These are phyloP conservation scores for Cutaneotrichosporon sp. DNA, from an alignment of 1,284 basidiomycete genomes.

Conservation along the genomic window DNA sequence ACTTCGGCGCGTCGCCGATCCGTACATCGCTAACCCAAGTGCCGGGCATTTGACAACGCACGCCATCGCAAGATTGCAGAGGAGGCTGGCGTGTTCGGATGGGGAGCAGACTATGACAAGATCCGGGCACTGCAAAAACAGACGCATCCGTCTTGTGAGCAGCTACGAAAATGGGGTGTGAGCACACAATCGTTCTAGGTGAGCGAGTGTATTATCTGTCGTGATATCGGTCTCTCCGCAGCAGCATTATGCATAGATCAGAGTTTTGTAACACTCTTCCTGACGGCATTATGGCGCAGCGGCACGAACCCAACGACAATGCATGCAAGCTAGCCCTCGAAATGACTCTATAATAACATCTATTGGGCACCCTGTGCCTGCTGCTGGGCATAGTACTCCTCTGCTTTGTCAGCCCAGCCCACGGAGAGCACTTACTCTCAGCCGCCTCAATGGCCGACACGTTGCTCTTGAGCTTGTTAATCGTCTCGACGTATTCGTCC, in stretches of 20 bases:
- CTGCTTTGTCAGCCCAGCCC: neutral
- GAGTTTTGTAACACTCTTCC: no score
- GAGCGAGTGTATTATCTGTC: no score
- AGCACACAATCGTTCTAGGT: constrained; percentile 14
- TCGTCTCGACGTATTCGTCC: constrained; percentile 58
- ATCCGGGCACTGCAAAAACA: constrained; percentile 35
- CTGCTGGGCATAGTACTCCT: constrained; percentile 11
- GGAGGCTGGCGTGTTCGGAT: constrained; percentile 77
- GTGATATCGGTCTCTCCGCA: neutral
- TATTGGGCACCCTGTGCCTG: neutral
- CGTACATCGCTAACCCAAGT: constrained; percentile 20
- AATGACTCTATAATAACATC: neutral
- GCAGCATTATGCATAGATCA: no score
- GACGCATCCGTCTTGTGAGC: constrained; percentile 60
- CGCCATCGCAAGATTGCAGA: constrained; percentile 57
- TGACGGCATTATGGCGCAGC: no score
- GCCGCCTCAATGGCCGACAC: constrained; percentile 5
- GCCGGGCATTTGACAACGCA: constrained; percentile 33
- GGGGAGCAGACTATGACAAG: constrained; percentile 83
- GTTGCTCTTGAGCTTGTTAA: constrained; percentile 10
- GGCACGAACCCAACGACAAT: no score
- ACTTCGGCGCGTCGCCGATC: no score
- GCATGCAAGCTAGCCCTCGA: neutral
- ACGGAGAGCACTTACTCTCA: neutral
- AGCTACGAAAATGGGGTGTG: constrained; percentile 35